Evolutionary conservation across 1,284 basidiomycete genomes (phyloP).

Genomic region (Wallemia mellicola): DNA sequence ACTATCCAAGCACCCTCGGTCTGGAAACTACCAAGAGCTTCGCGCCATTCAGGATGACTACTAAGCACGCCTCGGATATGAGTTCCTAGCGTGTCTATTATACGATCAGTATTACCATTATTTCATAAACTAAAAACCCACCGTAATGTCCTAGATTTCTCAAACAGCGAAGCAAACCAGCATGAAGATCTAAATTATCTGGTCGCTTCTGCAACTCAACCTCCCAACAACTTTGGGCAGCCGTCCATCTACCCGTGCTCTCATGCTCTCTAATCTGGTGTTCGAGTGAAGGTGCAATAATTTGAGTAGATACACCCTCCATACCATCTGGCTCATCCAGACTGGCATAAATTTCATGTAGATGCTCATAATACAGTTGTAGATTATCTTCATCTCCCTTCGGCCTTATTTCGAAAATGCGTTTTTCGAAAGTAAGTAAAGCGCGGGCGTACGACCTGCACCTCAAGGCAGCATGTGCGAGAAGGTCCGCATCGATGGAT

Average conservation of each 20-base stretch:
- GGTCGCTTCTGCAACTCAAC: slow-evolving; percentile 75
- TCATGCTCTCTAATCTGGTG: slow-evolving; percentile 97
- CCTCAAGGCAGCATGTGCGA: slow-evolving; percentile 75
- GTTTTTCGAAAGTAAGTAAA: slow-evolving; percentile 76
- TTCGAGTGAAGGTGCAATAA: slow-evolving; percentile 67
- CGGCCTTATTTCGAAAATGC: slow-evolving; percentile 22
- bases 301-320: slow-evolving; percentile 79
- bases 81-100: slow-evolving; percentile 65
- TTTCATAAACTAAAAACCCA: slow-evolving; percentile 16
- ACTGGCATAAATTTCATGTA: slow-evolving; percentile 87
- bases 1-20: slow-evolving; percentile 89
- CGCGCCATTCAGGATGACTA: slow-evolving; percentile 56
- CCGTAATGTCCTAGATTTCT: slow-evolving; percentile 92
- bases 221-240: slow-evolving; percentile 98
- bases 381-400: slow-evolving; percentile 15
- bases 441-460: slow-evolving; percentile 84
- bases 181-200: slow-evolving; percentile 58
- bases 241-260: slow-evolving; percentile 87
- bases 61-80: slow-evolving; percentile 78
- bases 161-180: slow-evolving; percentile 70
- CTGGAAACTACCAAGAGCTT: slow-evolving; percentile 47
- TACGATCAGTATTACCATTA: not conserved
- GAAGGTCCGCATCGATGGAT: slow-evolving; percentile 57
- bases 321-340: slow-evolving; percentile 97
- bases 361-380: slow-evolving; percentile 53